Conservation (phyloP, 148 eudicot species). For the Camellia sinensis region DNA sequence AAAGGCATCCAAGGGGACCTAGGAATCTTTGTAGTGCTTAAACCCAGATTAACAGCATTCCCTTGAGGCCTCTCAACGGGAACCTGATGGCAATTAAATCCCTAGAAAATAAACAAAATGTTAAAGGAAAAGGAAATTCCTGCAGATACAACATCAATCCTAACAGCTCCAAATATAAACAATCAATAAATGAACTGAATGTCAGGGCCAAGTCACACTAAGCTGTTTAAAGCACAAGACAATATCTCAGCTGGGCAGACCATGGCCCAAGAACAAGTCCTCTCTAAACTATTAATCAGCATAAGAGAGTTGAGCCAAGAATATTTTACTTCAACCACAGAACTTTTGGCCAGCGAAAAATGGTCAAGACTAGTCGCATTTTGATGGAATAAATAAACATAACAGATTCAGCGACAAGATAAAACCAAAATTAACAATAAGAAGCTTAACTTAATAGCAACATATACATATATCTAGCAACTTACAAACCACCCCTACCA, state of each 20-base stretch:
- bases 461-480: too few relatives aligned
- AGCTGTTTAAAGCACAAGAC: neutral
- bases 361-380: neutral
- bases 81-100: constrained; percentile 7
- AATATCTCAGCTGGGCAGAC: neutral
- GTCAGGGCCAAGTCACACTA: neutral
- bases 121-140: neutral
- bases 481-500: neutral
- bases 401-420: neutral
- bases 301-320: neutral
- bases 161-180: neutral
- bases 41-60: constrained; percentile 34
- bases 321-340: neutral
- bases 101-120: neutral
- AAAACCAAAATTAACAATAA: neutral
- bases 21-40: constrained; percentile 41
- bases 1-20: constrained; percentile 87
- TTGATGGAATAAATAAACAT: neutral
- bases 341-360: neutral
- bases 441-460: neutral
- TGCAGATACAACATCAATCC: neutral
- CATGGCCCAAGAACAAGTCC: neutral
- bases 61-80: constrained; percentile 29
- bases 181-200: neutral
- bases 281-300: neutral